phyloP scores from a whole-genome alignment of 2,329 filamentous ascomycete genomes.

The Aureobasidium subglaciale region DNA sequence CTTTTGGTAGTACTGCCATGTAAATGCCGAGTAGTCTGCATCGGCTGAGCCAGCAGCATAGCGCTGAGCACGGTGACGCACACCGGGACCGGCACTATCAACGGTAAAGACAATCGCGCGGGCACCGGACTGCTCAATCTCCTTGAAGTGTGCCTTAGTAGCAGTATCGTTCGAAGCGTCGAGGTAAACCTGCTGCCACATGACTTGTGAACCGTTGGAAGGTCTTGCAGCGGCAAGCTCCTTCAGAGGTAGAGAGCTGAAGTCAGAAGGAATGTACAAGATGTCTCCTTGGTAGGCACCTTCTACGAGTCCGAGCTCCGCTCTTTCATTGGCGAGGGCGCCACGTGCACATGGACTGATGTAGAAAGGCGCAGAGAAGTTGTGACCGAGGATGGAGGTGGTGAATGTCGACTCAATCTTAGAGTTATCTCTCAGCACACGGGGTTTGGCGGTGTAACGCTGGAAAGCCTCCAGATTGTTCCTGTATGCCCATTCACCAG shows the following conservation, averaged over 20 bases:
- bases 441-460: slow-evolving; percentile 23
- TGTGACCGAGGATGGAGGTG: slow-evolving; percentile 86
- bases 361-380: slow-evolving; percentile 80
- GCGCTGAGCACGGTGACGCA: slow-evolving; percentile 31
- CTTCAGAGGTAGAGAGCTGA: slow-evolving; percentile 28
- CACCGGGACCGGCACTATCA: slow-evolving; percentile 32
- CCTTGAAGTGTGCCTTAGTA: slow-evolving; percentile 27
- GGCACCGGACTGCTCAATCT: slow-evolving; percentile 30
- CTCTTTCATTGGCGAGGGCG: slow-evolving; percentile 79
- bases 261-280: slow-evolving; percentile 43
- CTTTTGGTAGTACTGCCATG: slow-evolving; percentile 30
- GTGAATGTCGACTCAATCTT: slow-evolving; percentile 19
- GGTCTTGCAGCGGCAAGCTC: slow-evolving; percentile 26
- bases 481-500: slow-evolving; percentile 26
- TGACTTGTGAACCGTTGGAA: slow-evolving; percentile 34
- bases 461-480: slow-evolving; percentile 24
- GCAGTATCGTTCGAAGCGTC: slow-evolving; percentile 25
- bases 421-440: slow-evolving; percentile 22
- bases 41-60: slow-evolving; percentile 27
- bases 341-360: slow-evolving; percentile 89
- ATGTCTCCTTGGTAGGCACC: slow-evolving; percentile 43
- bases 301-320: slow-evolving; percentile 45
- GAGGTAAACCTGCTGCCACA: slow-evolving; percentile 38
- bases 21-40: slow-evolving; percentile 28
- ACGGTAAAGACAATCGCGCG: slow-evolving; percentile 37